Conservation (phyloP, 345 rosid species). For the Passiflora organensis region DNA sequence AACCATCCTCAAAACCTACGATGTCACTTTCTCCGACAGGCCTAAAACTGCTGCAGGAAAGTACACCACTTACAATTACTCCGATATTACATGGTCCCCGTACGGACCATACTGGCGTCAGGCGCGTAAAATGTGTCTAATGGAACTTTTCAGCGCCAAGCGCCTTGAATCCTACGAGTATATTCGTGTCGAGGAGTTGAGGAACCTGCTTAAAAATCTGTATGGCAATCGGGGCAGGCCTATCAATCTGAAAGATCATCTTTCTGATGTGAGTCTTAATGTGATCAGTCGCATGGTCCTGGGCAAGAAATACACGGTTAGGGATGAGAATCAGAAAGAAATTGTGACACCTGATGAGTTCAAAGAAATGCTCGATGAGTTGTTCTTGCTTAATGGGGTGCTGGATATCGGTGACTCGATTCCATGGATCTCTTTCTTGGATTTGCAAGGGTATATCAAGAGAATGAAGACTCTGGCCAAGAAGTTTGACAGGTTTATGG, state of each 20-base stretch:
- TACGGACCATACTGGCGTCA: slow-evolving; percentile 73
- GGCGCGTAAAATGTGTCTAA: slow-evolving; percentile 50
- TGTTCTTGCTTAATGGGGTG: slow-evolving; percentile 56
- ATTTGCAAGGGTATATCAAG: slow-evolving; percentile 55
- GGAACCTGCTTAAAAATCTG: slow-evolving; percentile 20
- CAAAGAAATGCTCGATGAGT: slow-evolving; percentile 63
- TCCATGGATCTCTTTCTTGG: slow-evolving; percentile 53
- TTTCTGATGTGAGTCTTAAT: slow-evolving; percentile 40
- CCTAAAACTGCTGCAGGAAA: slow-evolving; percentile 55
- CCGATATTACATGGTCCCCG: slow-evolving; percentile 54
- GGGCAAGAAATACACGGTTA: slow-evolving; percentile 52
- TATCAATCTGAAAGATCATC: slow-evolving; percentile 31
- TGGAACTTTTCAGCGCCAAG: slow-evolving; percentile 54
- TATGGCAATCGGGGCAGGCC: slow-evolving; percentile 15
- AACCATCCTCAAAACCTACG: slow-evolving; percentile 48
- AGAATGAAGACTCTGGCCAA: slow-evolving; percentile 55
- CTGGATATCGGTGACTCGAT: slow-evolving; percentile 60
- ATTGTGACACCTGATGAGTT: slow-evolving; percentile 51
- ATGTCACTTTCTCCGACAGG: slow-evolving; percentile 35
- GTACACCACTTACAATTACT: slow-evolving; percentile 59
- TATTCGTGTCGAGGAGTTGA: slow-evolving; percentile 44
- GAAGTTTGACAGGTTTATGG: slow-evolving; percentile 53
- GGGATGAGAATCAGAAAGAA: slow-evolving; percentile 14
- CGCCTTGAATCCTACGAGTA: slow-evolving; percentile 50
- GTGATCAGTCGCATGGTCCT: slow-evolving; percentile 62